Evolutionary conservation across 441 rosid genomes (phyloP).

Genomic region (Gossypium lobatum): DNA sequence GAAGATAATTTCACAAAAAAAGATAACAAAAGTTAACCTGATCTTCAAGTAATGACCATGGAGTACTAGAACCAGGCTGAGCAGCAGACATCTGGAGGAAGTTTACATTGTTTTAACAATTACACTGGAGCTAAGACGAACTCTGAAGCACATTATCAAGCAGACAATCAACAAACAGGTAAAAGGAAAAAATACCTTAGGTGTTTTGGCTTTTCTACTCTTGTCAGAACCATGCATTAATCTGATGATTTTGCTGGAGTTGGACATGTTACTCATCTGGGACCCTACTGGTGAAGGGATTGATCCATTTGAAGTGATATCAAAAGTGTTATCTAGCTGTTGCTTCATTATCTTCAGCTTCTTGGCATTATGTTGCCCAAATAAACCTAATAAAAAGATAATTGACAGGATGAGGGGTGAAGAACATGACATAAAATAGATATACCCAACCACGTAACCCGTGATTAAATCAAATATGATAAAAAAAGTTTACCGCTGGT

Average conservation of each 20-base stretch:
- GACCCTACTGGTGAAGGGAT: slow-evolving; percentile 85
- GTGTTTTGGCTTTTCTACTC: slow-evolving; percentile 66
- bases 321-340: slow-evolving; percentile 49
- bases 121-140: slow-evolving; percentile 13
- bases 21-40: slow-evolving; percentile 47
- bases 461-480: neutral
- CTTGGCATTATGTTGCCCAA: slow-evolving; percentile 64
- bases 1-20: slow-evolving; percentile 8
- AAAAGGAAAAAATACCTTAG: slow-evolving; percentile 52
- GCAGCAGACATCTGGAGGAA: slow-evolving; percentile 59
- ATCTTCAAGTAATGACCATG: slow-evolving; percentile 94
- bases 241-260: slow-evolving; percentile 68
- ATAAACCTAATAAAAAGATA: slow-evolving; percentile 46
- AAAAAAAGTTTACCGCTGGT: slow-evolving; percentile 39
- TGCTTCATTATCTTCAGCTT: slow-evolving; percentile 78
- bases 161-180: slow-evolving; percentile 12
- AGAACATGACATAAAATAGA: slow-evolving; percentile 7
- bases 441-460: neutral
- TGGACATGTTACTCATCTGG: slow-evolving; percentile 94
- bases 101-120: slow-evolving; percentile 18
- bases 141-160: slow-evolving; percentile 13
- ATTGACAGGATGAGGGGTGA: slow-evolving; percentile 18
- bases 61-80: slow-evolving; percentile 74
- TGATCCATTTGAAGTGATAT: slow-evolving; percentile 53
- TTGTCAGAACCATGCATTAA: slow-evolving; percentile 61